phyloP scores from a whole-genome alignment of 2,329 filamentous ascomycete genomes.

The Hypoxylon sp. region DNA sequence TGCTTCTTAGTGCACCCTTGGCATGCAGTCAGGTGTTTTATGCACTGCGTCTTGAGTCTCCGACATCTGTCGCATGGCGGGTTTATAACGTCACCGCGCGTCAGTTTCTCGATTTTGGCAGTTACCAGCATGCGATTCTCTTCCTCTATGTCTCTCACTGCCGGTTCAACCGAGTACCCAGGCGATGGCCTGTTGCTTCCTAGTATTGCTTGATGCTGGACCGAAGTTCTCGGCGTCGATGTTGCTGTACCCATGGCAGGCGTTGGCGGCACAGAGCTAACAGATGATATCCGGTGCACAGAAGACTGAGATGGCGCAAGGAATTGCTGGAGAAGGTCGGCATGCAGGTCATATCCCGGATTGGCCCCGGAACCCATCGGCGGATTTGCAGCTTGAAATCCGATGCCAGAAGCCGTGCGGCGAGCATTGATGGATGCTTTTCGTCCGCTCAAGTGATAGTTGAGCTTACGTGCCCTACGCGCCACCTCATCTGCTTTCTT shows the following conservation, averaged over 20 bases:
- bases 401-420: conserved; percentile 59
- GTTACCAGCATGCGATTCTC: conserved; percentile 70
- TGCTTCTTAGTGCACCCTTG: conserved; percentile 91
- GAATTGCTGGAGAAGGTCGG: conserved; percentile 68
- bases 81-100: conserved; percentile 78
- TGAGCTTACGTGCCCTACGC: conserved; percentile 75
- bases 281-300: conserved; percentile 45
- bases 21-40: conserved; percentile 88
- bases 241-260: conserved; percentile 46
- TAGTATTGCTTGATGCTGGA: conserved; percentile 46
- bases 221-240: conserved; percentile 47
- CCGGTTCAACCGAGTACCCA: conserved; percentile 46
- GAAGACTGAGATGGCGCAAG: conserved; percentile 47
- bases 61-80: conserved; percentile 88
- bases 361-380: conserved; percentile 48
- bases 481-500: conserved; percentile 82
- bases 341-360: conserved; percentile 61
- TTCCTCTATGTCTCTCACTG: conserved; percentile 49
- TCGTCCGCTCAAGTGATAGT: conserved; percentile 81
- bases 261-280: conserved; percentile 49
- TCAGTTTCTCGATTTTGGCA: conserved; percentile 78
- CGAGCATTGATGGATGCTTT: conserved; percentile 78
- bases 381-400: conserved; percentile 53
- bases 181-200: conserved; percentile 49
- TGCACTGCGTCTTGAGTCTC: conserved; percentile 81